Base-by-base conservation (phyloP, 2,329 filamentous ascomycete genomes). In the Trichophaea hybrida region DNA sequence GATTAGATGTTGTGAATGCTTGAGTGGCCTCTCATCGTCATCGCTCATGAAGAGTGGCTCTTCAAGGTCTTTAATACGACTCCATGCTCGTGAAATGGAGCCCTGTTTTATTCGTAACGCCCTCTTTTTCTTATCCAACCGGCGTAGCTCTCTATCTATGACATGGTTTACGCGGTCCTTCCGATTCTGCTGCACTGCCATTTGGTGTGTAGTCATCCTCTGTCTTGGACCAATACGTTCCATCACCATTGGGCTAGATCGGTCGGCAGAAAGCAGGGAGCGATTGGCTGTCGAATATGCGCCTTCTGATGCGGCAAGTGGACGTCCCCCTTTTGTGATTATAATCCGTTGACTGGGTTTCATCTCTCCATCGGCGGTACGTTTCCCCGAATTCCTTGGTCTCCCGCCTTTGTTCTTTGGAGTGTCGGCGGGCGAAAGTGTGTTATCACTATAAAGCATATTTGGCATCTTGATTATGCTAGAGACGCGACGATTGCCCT, bases 141-240 rank as follows among this genome's bases (percentile, higher is more conserved):
- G 78, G 53, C 84, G 80, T 37, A 91, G 74, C 34, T 84, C 83
- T n/a, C 83, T 81, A 66, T 88, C 84, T 13, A 93, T 78, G 55
- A 88, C 86, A 68, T 89, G 84, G 68, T 89, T 84, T n/a, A 91
- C 86, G 5, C 86, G 82, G 68, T 87, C 81, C 62, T 81, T 85
- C 15, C 87, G 78, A 71, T 90, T 89, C 58, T 83, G 80, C 71
- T 89, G 86, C 1, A 93, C 85, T 0, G 86, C 86, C 43, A 89
- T 75, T 72, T 93, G 87, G 71, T 93, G 87, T 38, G 86, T 85
- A 0, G 87, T 93, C 0, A 88, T 80, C 1, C 87, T 79, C 6
- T 84, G 82, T 69, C 88, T 59, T 80, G 75, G 17, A 76, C 75
- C 40, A 77, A 74, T 66, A 50, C 50, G 56, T 74, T 63, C 76